Evolutionary conservation across 148 eudicot species (phyloP).

Genomic region (Cornus florida): DNA sequence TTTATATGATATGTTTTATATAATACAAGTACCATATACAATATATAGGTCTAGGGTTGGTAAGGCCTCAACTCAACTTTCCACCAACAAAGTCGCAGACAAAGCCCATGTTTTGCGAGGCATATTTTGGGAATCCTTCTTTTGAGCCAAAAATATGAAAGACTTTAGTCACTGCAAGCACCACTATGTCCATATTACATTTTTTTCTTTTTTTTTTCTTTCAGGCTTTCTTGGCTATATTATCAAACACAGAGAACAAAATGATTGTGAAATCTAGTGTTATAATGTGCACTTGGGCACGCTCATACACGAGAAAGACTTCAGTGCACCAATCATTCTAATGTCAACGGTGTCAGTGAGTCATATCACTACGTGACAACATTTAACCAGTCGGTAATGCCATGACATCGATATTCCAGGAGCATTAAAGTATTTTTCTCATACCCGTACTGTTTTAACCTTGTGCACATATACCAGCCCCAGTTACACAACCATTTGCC

Average conservation of each 20-base stretch:
- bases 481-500: neutral
- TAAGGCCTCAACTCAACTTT: neutral
- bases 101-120: neutral
- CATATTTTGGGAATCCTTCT: constrained; percentile 2
- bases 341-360: no score
- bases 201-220: no score
- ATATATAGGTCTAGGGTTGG: constrained; percentile 13
- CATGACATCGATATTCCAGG: no score
- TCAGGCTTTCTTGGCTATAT: no score
- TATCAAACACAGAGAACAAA: neutral
- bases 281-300: no score
- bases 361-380: no score
- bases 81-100: neutral
- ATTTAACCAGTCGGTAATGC: no score
- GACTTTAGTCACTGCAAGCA: constrained; percentile 2
- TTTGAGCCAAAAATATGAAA: constrained; percentile 8
- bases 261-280: neutral
- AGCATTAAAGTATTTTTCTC: no score
- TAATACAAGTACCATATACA: neutral
- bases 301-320: no score
- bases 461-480: no score
- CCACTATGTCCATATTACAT: neutral
- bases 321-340: no score
- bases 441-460: no score
- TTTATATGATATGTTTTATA: neutral